Percentiles rank a stretch among this genome's conserved stretches.
Conservation (phyloP, 805 yeast species). For the Metschnikowia henanensis region DNA sequence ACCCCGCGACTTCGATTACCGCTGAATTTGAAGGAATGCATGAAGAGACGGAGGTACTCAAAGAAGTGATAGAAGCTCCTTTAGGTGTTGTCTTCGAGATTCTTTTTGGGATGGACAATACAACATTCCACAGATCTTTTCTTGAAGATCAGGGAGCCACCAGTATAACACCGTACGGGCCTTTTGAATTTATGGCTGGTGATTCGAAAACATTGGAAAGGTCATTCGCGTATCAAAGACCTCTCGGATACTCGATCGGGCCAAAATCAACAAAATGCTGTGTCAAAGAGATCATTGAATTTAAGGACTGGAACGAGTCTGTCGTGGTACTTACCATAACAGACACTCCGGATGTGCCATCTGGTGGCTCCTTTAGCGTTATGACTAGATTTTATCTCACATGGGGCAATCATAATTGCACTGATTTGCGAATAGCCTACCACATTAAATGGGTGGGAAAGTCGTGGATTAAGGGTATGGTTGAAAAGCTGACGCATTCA, state of each 20-base stretch:
- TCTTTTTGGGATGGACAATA: slow-evolving; percentile 60
- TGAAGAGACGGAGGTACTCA: slow-evolving; percentile 56
- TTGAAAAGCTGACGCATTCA: slow-evolving; percentile 70
- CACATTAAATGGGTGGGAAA: slow-evolving; percentile 87
- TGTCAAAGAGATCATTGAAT: slow-evolving; percentile 59
- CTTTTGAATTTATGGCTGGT: slow-evolving; percentile 32
- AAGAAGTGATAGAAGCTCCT: slow-evolving; percentile 59
- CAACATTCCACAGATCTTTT: slow-evolving; percentile 42
- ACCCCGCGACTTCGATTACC: slow-evolving; percentile 42
- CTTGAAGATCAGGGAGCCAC: slow-evolving; percentile 63
- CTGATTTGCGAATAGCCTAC: slow-evolving; percentile 64
- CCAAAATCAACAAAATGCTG: slow-evolving; percentile 73
- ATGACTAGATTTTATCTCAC: slow-evolving; percentile 68
- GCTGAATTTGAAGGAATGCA: slow-evolving; percentile 19
- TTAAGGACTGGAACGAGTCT: slow-evolving; percentile 46
- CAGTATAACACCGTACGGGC: slow-evolving; percentile 45
- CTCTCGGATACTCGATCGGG: slow-evolving; percentile 67
- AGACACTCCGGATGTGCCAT: slow-evolving; percentile 80
- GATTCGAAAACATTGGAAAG: slow-evolving; percentile 42
- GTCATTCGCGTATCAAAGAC: slow-evolving; percentile 58
- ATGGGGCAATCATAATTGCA: slow-evolving; percentile 69
- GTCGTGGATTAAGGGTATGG: slow-evolving; percentile 76
- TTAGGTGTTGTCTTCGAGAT: slow-evolving; percentile 58
- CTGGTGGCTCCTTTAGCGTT: slow-evolving; percentile 79
- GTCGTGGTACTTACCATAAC: slow-evolving; percentile 57